Evolutionary conservation across 2,329 filamentous ascomycete species (phyloP).

Genomic region (Stagonosporopsis vannaccii): DNA sequence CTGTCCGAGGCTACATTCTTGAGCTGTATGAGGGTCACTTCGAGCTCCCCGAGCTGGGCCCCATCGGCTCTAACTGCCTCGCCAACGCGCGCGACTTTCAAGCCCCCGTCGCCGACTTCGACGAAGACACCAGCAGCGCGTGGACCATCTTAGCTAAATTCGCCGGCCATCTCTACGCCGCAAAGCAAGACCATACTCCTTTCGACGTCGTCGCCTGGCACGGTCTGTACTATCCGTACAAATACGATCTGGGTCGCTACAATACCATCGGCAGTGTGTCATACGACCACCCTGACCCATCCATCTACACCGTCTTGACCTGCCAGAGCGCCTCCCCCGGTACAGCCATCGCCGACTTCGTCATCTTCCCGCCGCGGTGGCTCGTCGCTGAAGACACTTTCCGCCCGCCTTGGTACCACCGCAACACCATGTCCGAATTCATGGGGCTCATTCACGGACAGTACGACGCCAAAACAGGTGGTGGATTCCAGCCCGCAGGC

Average conservation of each 20-base stretch:
- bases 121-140: constrained; percentile 61
- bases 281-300: constrained; percentile 71
- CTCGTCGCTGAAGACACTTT: constrained; percentile 74
- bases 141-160: constrained; percentile 70
- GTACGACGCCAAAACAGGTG: constrained; percentile 66
- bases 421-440: constrained; percentile 73
- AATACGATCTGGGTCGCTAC: constrained; percentile 66
- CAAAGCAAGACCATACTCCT: constrained; percentile 69
- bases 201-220: constrained; percentile 78
- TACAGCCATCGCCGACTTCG: constrained; percentile 71
- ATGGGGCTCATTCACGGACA: constrained; percentile 70
- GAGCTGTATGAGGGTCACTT: constrained; percentile 72
- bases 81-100: constrained; percentile 73
- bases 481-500: constrained; percentile 68
- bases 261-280: constrained; percentile 63
- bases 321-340: constrained; percentile 64
- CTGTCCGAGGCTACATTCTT: constrained; percentile 70
- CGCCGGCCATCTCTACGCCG: constrained; percentile 66
- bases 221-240: constrained; percentile 70
- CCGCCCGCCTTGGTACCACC: constrained; percentile 76
- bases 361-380: constrained; percentile 77
- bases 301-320: constrained; percentile 71
- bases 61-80: constrained; percentile 70
- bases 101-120: constrained; percentile 65
- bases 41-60: constrained; percentile 70